These are phyloP conservation scores for Leccinum longicurvipes DNA, from an alignment of 768 basidiomycete genomes.

Conservation along the genomic window DNA sequence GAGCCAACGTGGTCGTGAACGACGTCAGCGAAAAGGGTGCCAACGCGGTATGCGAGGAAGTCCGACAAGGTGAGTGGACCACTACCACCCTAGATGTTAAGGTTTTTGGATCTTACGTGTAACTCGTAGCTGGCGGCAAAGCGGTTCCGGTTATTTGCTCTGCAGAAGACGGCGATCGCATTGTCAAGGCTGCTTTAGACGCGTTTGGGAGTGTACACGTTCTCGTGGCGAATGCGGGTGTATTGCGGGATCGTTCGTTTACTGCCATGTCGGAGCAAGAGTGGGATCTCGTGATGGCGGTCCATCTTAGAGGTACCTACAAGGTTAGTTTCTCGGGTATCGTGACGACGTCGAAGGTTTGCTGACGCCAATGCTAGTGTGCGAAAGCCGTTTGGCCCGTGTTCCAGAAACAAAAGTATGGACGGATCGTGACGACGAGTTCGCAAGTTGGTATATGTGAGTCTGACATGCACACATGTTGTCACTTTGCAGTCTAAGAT, in stretches of 20 bases:
- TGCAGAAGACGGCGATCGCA: slow-evolving; percentile 86
- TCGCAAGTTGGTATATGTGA: slow-evolving; percentile 90
- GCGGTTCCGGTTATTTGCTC: slow-evolving; percentile 81
- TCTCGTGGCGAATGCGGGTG: slow-evolving; percentile 90
- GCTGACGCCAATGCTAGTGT: slow-evolving; percentile 49
- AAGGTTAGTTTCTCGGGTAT: slow-evolving; percentile 46
- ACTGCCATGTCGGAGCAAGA: slow-evolving; percentile 83
- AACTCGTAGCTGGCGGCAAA: slow-evolving; percentile 74
- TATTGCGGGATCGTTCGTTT: slow-evolving; percentile 93
- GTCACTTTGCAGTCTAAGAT: background rate
- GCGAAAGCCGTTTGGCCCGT: slow-evolving; percentile 94
- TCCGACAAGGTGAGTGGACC: slow-evolving; percentile 59
- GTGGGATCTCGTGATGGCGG: slow-evolving; percentile 89
- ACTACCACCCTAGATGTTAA: background rate
- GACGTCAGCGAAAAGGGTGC: slow-evolving; percentile 89
- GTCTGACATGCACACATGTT: slow-evolving; percentile 27
- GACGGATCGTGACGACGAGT: slow-evolving; percentile 91
- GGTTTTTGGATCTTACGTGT: background rate
- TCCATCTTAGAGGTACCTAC: slow-evolving; percentile 90
- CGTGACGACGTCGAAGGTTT: background rate
- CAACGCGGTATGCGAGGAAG: slow-evolving; percentile 80
- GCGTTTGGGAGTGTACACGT: slow-evolving; percentile 87
- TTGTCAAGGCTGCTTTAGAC: slow-evolving; percentile 83
- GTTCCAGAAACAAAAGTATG: slow-evolving; percentile 95
- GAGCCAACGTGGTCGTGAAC: slow-evolving; percentile 97